Evolutionary conservation across 2,329 filamentous ascomycete species (phyloP).

Genomic region (Ampelomyces quisqualis): DNA sequence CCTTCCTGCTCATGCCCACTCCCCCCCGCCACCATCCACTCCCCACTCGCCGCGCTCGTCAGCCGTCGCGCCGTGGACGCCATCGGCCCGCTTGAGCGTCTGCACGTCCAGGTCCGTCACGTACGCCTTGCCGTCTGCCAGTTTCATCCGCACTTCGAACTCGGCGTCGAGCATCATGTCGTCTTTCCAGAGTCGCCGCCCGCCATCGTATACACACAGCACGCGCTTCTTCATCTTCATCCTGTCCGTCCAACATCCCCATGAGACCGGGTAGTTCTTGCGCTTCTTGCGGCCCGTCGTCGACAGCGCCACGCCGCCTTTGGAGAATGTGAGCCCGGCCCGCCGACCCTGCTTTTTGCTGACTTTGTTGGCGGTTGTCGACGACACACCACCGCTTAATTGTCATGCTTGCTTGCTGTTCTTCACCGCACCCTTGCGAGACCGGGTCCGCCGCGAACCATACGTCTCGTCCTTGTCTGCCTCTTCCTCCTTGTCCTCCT

Average conservation of each 20-base stretch:
- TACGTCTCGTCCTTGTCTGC: slow-evolving; percentile 57
- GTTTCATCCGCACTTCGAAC: slow-evolving; percentile 84
- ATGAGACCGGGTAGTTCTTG: slow-evolving; percentile 88
- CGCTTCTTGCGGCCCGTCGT: slow-evolving; percentile 76
- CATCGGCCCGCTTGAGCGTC: slow-evolving; percentile 84
- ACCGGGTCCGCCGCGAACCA: slow-evolving; percentile 49
- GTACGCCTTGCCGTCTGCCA: slow-evolving; percentile 68
- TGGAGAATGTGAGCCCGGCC: slow-evolving; percentile 73
- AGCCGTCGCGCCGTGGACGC: slow-evolving; percentile 73
- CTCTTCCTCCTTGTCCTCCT: slow-evolving; percentile 59
- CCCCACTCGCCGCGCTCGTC: slow-evolving; percentile 88
- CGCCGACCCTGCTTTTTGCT: slow-evolving; percentile 43
- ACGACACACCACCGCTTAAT: slow-evolving; percentile 45
- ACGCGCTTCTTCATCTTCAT: slow-evolving; percentile 99
- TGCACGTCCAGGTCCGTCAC: slow-evolving; percentile 92
- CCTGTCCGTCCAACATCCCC: slow-evolving; percentile 88
- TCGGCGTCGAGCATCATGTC: slow-evolving; percentile 98
- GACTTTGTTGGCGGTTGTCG: slow-evolving; percentile 23
- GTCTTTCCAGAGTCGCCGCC: slow-evolving; percentile 87
- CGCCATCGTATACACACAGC: slow-evolving; percentile 87
- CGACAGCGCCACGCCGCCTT: slow-evolving; percentile 65
- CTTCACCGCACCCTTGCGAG: slow-evolving; percentile 52
- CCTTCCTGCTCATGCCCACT: slow-evolving; percentile 6
- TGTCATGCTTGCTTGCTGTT: slow-evolving; percentile 56
- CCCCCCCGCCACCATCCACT: slow-evolving; percentile 61